Evolutionary conservation across 257 asterid species (phyloP).

Genomic region (Coffea eugenioides): DNA sequence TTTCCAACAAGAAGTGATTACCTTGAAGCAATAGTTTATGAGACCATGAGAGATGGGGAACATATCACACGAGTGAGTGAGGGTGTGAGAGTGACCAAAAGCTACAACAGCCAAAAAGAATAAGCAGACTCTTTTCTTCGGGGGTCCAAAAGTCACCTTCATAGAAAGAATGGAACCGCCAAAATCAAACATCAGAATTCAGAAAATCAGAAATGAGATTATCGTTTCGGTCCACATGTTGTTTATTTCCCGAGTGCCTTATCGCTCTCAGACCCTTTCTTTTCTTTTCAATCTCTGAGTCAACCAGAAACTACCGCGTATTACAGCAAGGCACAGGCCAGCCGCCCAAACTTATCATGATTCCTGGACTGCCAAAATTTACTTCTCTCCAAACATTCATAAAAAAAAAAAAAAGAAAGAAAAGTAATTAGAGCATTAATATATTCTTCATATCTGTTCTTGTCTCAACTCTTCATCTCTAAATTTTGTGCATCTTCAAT

Average conservation of each 20-base stretch:
- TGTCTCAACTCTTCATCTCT: no score
- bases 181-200: no score
- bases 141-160: constrained; percentile 18
- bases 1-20: constrained; percentile 29
- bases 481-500: no score
- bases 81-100: constrained; percentile 13
- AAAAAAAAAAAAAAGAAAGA: no score
- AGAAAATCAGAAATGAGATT: background rate
- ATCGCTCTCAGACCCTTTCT: background rate
- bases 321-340: background rate
- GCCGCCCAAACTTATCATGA: background rate
- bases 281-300: background rate
- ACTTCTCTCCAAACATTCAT: background rate
- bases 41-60: background rate
- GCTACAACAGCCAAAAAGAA: no score
- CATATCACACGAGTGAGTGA: constrained; percentile 23
- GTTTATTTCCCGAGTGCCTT: background rate
- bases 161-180: background rate
- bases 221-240: constrained; percentile 9
- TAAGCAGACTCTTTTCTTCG: background rate
- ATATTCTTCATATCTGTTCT: no score
- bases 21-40: constrained; percentile 7
- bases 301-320: constrained; percentile 21
- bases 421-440: no score
- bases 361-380: background rate